These are phyloP conservation scores for Beverwykella pulmonaria DNA, from an alignment of 495 filamentous ascomycete species.

Conservation along the genomic window DNA sequence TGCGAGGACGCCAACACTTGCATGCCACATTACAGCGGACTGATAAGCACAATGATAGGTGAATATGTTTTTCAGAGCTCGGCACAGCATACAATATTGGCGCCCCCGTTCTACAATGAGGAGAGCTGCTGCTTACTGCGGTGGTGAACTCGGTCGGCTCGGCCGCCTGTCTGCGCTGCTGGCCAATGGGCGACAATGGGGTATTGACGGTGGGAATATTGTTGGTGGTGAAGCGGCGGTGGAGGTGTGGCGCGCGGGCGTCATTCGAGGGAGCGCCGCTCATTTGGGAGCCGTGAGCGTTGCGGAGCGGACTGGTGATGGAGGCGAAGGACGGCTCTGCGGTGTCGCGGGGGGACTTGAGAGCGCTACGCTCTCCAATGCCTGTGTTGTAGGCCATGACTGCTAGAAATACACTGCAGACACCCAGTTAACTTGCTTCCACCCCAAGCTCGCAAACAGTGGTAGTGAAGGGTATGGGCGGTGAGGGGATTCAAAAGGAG, in stretches of 20 bases:
- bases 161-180: slow-evolving; percentile 56
- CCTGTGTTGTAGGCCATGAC: slow-evolving; percentile 68
- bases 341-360: slow-evolving; percentile 67
- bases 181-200: slow-evolving; percentile 66
- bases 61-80: background rate
- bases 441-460: slow-evolving; percentile 22
- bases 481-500: slow-evolving; percentile 29
- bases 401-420: slow-evolving; percentile 34
- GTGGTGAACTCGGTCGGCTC: slow-evolving; percentile 59
- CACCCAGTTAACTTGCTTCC: slow-evolving; percentile 19
- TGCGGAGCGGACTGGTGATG: slow-evolving; percentile 63
- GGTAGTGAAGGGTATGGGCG: slow-evolving; percentile 8
- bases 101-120: background rate
- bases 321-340: slow-evolving; percentile 67
- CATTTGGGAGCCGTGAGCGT: slow-evolving; percentile 34
- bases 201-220: slow-evolving; percentile 66
- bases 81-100: background rate
- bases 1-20: background rate
- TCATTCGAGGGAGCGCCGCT: slow-evolving; percentile 51
- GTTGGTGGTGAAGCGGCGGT: slow-evolving; percentile 92
- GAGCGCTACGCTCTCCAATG: slow-evolving; percentile 68
- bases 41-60: background rate
- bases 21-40: background rate
- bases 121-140: slow-evolving; percentile 43
- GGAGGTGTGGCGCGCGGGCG: slow-evolving; percentile 66